phyloP scores from a whole-genome alignment of 2,329 filamentous ascomycete genomes.

The Metarhizium sp. region DNA sequence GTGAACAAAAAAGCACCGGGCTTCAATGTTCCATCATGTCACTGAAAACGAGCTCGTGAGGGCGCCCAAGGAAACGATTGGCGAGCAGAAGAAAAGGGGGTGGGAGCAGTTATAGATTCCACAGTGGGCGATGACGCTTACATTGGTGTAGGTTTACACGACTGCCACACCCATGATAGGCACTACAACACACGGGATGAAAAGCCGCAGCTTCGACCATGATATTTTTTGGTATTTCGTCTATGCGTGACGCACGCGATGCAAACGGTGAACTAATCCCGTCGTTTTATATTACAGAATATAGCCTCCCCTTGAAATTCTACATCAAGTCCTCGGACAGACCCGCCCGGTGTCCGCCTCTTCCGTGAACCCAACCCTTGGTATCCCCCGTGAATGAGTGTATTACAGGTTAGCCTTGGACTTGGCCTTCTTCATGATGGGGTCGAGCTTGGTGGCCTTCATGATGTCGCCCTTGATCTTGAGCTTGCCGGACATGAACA shows the following conservation, averaged over 20 bases:
- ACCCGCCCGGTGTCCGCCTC: not conserved
- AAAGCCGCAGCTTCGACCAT: not conserved
- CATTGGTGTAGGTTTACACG: too few species aligned
- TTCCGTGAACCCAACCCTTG: not conserved
- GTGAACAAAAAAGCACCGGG: too few species aligned
- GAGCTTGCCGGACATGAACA: slow-evolving; percentile 98
- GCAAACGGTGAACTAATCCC: not conserved
- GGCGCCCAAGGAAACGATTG: too few species aligned
- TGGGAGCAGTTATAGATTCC: slow-evolving; percentile 17
- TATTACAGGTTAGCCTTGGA: slow-evolving; percentile 70
- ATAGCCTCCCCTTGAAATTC: not conserved
- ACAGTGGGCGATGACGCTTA: slow-evolving; percentile 1
- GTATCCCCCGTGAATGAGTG: not conserved
- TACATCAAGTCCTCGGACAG: not conserved
- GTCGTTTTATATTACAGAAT: slow-evolving; percentile 4
- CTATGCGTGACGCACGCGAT: slow-evolving; percentile 9
- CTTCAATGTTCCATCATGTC: slow-evolving; percentile 9
- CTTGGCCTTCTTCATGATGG: slow-evolving; percentile 82
- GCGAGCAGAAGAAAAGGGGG: too few species aligned
- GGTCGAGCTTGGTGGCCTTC: slow-evolving; percentile 96
- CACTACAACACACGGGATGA: not conserved
- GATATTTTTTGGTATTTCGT: slow-evolving; percentile 7
- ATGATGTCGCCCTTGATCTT: slow-evolving; percentile 98
- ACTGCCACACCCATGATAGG: too few species aligned
- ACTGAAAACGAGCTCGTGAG: slow-evolving; percentile 20